Percentiles rank a stretch among this genome's conserved stretches.
These are phyloP conservation scores for Suhomyces choctaworum DNA, from an alignment of 1,139 yeast species.

Conservation along the genomic window DNA sequence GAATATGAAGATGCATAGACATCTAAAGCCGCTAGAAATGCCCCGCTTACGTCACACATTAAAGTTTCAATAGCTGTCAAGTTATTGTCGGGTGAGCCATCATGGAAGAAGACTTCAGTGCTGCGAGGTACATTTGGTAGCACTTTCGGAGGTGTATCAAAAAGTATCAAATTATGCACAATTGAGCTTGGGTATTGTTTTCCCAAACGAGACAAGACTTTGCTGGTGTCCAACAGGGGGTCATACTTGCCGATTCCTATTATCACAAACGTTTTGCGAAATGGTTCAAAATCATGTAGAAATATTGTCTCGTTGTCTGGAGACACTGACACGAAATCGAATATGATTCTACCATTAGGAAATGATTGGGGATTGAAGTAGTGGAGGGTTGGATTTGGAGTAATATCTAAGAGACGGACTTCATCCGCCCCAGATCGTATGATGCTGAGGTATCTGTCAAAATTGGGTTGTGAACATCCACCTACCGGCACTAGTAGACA, in stretches of 20 bases:
- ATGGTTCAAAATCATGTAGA: constrained; percentile 87
- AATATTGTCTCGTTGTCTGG: constrained; percentile 61
- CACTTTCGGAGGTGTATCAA: constrained; percentile 47
- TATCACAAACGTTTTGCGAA: constrained; percentile 68
- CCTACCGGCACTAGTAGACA: constrained; percentile 73
- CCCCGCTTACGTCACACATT: constrained; percentile 69
- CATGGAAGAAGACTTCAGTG: constrained; percentile 29
- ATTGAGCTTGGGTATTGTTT: constrained; percentile 57
- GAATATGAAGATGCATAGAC: constrained; percentile 68
- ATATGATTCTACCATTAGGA: constrained; percentile 72
- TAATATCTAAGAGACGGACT: constrained; percentile 71
- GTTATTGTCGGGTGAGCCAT: constrained; percentile 20
- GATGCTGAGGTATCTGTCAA: constrained; percentile 45
- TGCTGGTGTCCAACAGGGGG: constrained; percentile 27
- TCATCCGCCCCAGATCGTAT: constrained; percentile 54
- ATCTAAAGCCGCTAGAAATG: constrained; percentile 63
- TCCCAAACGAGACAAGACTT: constrained; percentile 29
- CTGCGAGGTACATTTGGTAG: constrained; percentile 14
- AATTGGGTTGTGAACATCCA: constrained; percentile 48
- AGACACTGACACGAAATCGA: constrained; percentile 50
- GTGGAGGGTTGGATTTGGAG: constrained; percentile 57
- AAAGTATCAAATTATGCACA: constrained; percentile 61
- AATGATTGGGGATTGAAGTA: constrained; percentile 81
- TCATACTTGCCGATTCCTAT: constrained; percentile 60
- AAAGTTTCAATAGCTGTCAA: constrained; percentile 61